Base-by-base conservation (phyloP, 2,329 filamentous ascomycete species). In the Paecilomyces fulvus region DNA sequence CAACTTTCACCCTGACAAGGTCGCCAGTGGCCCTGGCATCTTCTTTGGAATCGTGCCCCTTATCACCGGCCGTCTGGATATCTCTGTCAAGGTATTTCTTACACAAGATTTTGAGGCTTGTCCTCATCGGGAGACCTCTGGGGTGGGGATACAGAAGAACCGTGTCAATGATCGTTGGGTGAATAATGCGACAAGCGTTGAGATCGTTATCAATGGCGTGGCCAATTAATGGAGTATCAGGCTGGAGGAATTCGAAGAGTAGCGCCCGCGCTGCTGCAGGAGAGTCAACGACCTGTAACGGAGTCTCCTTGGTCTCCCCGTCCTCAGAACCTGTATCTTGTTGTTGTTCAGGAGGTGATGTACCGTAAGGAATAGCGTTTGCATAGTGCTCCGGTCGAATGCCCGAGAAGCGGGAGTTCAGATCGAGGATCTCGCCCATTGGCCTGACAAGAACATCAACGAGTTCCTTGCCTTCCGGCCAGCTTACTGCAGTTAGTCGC, bases 151-250 rank as follows among this genome's bases (percentile, higher is more conserved):
- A 99, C 0, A 96, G 80, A 0, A 96, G 74, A 0, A 90, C 84
- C 0, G 92, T 96, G 70, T 97, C 92, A 65, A 96, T 82, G 55
- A 96, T 79, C 0, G 83, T 88, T 0, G 88, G 89, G 65, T 97
- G 94, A 49, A 96, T 85, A 53, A 97, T 81, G 33, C 92, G 87
- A 46, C 87, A 80, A 2, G 87, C 83, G 68, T 96, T 96, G 55
- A 99, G 81, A 66, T 99, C 94, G 68, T 99, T 99, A 66, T 99
- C 94, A 8, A 97, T 83, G 0, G 90, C 92, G 70, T 99, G 94
- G 0, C 94, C 94, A 51, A 99, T 89, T 0, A 99, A 75, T 0
- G 92, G 89, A 0, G 92, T 99, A 0, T 80, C 75, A 0, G 90
- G 88, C 1, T 85, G 81, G 52, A 99, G 80, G 54, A 89, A 80